phyloP scores from a whole-genome alignment of 2,329 filamentous ascomycete genomes.

The Pseudogymnoascus sp. region DNA sequence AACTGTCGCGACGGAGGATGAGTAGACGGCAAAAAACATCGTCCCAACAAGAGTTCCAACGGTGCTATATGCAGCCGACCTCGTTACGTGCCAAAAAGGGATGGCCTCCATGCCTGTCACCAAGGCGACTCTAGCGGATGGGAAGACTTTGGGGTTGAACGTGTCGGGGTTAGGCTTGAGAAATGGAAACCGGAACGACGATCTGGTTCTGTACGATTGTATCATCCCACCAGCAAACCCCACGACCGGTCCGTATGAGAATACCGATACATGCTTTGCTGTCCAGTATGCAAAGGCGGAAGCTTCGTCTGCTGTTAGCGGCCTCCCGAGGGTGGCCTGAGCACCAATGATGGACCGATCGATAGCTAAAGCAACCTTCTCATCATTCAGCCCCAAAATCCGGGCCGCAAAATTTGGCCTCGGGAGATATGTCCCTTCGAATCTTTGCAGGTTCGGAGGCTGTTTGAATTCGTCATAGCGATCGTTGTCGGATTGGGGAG shows the following conservation, averaged over 20 bases:
- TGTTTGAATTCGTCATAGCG: neutral
- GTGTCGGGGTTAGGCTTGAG: constrained; percentile 22
- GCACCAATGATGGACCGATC: constrained; percentile 6
- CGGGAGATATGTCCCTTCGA: constrained; percentile 20
- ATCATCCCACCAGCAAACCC: constrained; percentile 22
- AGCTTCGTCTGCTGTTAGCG: constrained; percentile 23
- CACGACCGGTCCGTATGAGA: constrained; percentile 21
- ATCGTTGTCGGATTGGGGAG: constrained; percentile 1
- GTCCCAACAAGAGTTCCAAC: constrained; percentile 18
- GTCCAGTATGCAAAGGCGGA: constrained; percentile 23
- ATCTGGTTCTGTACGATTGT: constrained; percentile 18
- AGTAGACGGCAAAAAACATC: constrained; percentile 22
- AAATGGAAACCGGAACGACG: constrained; percentile 25
- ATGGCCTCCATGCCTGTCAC: constrained; percentile 17
- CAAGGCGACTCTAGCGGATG: constrained; percentile 8
- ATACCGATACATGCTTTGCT: constrained; percentile 21
- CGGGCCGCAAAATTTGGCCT: constrained; percentile 21
- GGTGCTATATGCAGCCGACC: constrained; percentile 19
- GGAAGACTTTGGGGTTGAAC: constrained; percentile 20
- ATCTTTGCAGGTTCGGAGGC: neutral
- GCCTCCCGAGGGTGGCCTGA: constrained; percentile 16
- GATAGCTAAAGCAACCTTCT: constrained; percentile 9
- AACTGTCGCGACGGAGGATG: constrained; percentile 18
- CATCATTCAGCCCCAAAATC: constrained; percentile 19
- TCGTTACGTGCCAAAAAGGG: constrained; percentile 20